These are phyloP conservation scores for Ophiocordyceps camponoti-floridani DNA, from an alignment of 2,329 filamentous ascomycete genomes.

Conservation along the genomic window DNA sequence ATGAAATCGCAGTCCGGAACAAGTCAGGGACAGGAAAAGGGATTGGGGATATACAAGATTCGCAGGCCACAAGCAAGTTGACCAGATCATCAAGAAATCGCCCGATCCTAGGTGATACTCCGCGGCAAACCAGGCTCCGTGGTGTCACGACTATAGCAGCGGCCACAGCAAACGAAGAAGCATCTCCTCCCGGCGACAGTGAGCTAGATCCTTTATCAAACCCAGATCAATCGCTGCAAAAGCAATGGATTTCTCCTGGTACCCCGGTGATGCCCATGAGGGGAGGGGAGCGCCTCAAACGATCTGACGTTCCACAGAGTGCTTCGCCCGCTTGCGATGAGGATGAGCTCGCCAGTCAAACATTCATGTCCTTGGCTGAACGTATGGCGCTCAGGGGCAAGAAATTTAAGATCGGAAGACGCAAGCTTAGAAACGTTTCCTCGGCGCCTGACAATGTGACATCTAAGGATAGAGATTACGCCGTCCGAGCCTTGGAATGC, in stretches of 20 bases:
- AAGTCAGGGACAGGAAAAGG: not conserved
- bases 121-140: conserved; percentile 10
- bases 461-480: no score
- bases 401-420: conserved; percentile 30
- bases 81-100: not conserved
- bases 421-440: conserved; percentile 7
- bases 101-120: not conserved
- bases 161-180: conserved; percentile 1
- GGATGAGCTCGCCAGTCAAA: conserved; percentile 6
- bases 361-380: conserved; percentile 37
- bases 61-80: not conserved
- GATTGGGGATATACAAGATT: not conserved
- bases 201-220: not conserved
- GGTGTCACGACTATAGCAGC: conserved; percentile 9
- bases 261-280: not conserved
- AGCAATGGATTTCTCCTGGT: not conserved
- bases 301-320: conserved; percentile 4
- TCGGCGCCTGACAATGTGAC: not conserved
- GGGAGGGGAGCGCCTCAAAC: conserved; percentile 8
- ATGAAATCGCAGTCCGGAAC: not conserved
- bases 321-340: not conserved
- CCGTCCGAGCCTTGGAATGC: no score
- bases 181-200: not conserved
- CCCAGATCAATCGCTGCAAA: not conserved
- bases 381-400: conserved; percentile 35